Conservation (phyloP, 371 early-diverging fungal species). For the Massospora cicadina region DNA sequence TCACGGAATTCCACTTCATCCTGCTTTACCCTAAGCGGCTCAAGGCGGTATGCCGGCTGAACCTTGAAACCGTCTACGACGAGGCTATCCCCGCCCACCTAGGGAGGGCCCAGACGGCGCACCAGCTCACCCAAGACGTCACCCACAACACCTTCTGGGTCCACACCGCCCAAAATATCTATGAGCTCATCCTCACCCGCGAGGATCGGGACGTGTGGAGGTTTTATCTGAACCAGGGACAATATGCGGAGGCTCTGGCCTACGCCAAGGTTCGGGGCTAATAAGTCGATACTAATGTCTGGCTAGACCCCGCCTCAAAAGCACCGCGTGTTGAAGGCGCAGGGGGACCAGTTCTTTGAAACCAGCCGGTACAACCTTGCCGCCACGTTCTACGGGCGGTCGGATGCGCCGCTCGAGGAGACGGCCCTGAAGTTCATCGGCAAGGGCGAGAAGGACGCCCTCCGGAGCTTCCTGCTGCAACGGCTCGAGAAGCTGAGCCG, state of each 20-base stretch:
- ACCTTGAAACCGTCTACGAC: constrained; percentile 61
- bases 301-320: constrained; percentile 39
- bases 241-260: constrained; percentile 53
- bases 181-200: constrained; percentile 66
- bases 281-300: neutral
- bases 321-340: constrained; percentile 56
- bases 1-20: constrained; percentile 77
- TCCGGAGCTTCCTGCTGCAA: constrained; percentile 49
- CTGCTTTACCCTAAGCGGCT: constrained; percentile 55
- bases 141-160: constrained; percentile 77
- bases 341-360: constrained; percentile 69
- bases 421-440: constrained; percentile 65
- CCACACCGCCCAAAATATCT: constrained; percentile 52
- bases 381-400: constrained; percentile 71
- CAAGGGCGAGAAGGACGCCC: constrained; percentile 46
- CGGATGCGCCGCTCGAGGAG: constrained; percentile 67
- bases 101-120: constrained; percentile 18
- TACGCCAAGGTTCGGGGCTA: constrained; percentile 38
- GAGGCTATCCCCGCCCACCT: constrained; percentile 39
- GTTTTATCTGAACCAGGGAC: constrained; percentile 49
- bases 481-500: constrained; percentile 39
- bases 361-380: constrained; percentile 51
- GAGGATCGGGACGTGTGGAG: constrained; percentile 90
- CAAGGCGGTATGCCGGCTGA: constrained; percentile 58
- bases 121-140: constrained; percentile 34